Evolutionary conservation across 306 rosid species (phyloP), one percentile per base, ranked within the genome.

Genomic region (barrel medic (Medicago truncatula)): DNA sequence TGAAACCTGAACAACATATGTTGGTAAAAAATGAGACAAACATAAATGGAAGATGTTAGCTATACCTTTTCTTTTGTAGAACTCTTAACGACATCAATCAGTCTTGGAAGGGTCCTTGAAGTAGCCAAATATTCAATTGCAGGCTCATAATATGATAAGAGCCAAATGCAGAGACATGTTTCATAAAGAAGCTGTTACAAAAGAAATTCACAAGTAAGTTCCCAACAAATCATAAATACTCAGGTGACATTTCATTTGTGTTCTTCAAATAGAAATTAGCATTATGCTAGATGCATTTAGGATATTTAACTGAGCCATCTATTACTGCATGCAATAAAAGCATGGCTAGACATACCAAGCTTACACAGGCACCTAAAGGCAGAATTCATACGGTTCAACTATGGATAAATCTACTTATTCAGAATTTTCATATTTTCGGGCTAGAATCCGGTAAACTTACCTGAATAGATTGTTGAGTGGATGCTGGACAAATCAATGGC

Each of bases 11-110:
- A 65, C 44, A 70, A 64, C 66, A 50, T 59, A 7, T 62, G 47
- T 47, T 53, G 21, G 28, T 1, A 62, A 84, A 15, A 7, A 46
- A 56, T 70, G 79, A 71, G 46, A 80, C 21, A 11, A 66, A 66
- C 47, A 70, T 8, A 36, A 76, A 65, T 65, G 65, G 68, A 74
- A 70, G 41, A 74, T 39, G 79, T 70, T 53, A 63, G 76, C 17
- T 18, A 73, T 81, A 96, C 99, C 99, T 96, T 96, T 86, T 96
- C 99, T 83, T 96, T 96, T 73, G 98, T 96, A 64, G 99, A 92
- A 67, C 98, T 96, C 92, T 85, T 96, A 74, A 88, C 89, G 58
- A 96, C 94, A 5, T 92, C 98, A 44, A 86, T 85, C 64, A 96
- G 98, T 68, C 92, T 89, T 1, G 97, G 96, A 82, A 96, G 93